These are phyloP conservation scores for Hyaloscypha finlandica DNA, from an alignment of 495 filamentous ascomycete species.

Conservation along the genomic window DNA sequence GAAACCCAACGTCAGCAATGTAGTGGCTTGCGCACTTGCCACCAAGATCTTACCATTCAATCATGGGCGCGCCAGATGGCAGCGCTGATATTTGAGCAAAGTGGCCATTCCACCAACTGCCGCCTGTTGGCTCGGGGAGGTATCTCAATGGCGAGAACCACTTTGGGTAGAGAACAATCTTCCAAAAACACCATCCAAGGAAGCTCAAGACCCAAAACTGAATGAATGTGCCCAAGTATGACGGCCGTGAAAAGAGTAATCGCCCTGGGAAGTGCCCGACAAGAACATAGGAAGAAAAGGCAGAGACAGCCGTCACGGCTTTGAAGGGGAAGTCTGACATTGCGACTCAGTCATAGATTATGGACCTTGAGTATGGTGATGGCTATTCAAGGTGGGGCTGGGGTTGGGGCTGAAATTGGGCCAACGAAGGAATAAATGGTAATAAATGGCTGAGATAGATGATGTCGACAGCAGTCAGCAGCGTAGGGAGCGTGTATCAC, in stretches of 20 bases:
- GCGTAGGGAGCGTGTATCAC: neutral
- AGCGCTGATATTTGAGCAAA: conserved; percentile 53
- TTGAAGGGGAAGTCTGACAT: conserved; percentile 27
- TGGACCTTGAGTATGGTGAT: neutral
- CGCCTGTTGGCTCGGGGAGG: conserved; percentile 58
- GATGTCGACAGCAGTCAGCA: no score
- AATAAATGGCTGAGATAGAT: no score
- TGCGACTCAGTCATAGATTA: neutral
- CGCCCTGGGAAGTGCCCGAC: conserved; percentile 23
- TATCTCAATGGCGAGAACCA: conserved; percentile 70
- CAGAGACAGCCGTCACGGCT: conserved; percentile 18
- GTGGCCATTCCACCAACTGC: conserved; percentile 53
- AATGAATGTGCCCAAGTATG: conserved; percentile 31
- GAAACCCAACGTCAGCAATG: conserved; percentile 19
- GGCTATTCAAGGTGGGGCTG: neutral
- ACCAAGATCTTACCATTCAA: conserved; percentile 49
- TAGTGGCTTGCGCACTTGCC: neutral
- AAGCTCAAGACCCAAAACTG: conserved; percentile 26
- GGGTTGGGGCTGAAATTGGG: neutral
- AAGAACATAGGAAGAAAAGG: conserved; percentile 16
- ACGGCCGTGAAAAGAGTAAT: conserved; percentile 26
- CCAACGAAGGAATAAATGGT: neutral
- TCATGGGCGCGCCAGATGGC: conserved; percentile 60
- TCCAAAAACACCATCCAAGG: conserved; percentile 45
- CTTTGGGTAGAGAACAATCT: conserved; percentile 65